Evolutionary conservation across 1,139 yeast species (phyloP), one percentile per base, ranked within the genome.

Genomic region (Candida tropicalis): DNA sequence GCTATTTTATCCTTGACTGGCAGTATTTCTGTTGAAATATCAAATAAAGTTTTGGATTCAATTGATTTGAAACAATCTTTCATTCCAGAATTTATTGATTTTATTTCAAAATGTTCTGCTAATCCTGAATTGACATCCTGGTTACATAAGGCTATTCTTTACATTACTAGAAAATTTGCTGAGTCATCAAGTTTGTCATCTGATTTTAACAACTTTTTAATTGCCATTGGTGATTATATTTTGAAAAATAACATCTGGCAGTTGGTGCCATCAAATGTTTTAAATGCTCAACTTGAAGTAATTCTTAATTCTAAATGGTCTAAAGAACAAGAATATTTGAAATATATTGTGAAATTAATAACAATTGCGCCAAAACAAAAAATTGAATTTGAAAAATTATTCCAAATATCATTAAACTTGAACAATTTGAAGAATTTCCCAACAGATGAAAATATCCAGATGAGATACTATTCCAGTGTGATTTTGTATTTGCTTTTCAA

Each of bases 251-350:
- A 65, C 2, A 47, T 81, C 8, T 72, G 83, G 76, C 59, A 66
- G 7, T 47, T 72, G 12, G 70, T 81, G 10, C 77, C 84, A 2
- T 55, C 62, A 5, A 57, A 71, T 5, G 66, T 82, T 33, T 49
- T 87, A 11, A 84, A 86, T 50, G 69, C 95, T 0, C 86, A 86
- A 51, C 61, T 87, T 27, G 95, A 88, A 58, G 88, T 79, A 12
- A 60, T 84, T 4, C 66, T 85, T 18, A 64, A 66, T 4, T 51
- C 59, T 8, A 57, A 63, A 37, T 86, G 88, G 84, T 56, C 79
- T 3, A 42, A 48, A 13, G 50, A 63, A n/a, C 56, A 64, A 13
- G 56, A 54, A 1, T 59, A 59, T 12, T 58, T 87, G 48, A 65
- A 70, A 37, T 77, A 82, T 52, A 64, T 69, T 4, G 61, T 66